Conservation (phyloP, 106 monocot species). For the Phalaenopsis equestris region DNA sequence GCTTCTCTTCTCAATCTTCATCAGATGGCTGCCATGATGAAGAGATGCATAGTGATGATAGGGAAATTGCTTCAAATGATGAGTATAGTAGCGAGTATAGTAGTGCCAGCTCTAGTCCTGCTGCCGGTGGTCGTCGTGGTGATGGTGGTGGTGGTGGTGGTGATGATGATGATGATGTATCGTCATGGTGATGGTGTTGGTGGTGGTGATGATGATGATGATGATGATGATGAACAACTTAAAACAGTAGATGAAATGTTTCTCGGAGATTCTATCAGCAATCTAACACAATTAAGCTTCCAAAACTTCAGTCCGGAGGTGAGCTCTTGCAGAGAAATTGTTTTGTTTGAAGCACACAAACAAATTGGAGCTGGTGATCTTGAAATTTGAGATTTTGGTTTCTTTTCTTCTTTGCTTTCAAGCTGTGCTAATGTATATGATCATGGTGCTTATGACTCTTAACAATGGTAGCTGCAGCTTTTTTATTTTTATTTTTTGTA, state of each 20-base stretch:
- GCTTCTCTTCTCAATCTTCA: constrained; percentile 36
- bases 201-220: not conserved
- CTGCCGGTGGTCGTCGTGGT: not conserved
- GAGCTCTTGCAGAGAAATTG: constrained; percentile 10
- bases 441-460: not conserved
- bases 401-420: not conserved
- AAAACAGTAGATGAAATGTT: not conserved
- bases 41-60: constrained; percentile 5
- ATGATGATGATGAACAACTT: not conserved
- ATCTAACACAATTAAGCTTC: not conserved
- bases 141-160: not conserved
- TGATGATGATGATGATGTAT: not conserved
- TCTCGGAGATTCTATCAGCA: not conserved
- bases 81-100: constrained; percentile 29
- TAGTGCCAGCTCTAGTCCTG: not conserved
- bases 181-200: not conserved
- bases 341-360: not conserved
- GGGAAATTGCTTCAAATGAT: constrained; percentile 10
- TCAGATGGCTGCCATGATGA: constrained; percentile 15
- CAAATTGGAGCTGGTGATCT: constrained; percentile 5
- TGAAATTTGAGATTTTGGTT: not conserved
- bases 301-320: not conserved
- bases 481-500: not conserved
- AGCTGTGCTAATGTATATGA: not conserved
- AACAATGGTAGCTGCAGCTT: not conserved